Evolutionary conservation across 768 basidiomycete species (phyloP).

Genomic region (Polyporus arcularius): DNA sequence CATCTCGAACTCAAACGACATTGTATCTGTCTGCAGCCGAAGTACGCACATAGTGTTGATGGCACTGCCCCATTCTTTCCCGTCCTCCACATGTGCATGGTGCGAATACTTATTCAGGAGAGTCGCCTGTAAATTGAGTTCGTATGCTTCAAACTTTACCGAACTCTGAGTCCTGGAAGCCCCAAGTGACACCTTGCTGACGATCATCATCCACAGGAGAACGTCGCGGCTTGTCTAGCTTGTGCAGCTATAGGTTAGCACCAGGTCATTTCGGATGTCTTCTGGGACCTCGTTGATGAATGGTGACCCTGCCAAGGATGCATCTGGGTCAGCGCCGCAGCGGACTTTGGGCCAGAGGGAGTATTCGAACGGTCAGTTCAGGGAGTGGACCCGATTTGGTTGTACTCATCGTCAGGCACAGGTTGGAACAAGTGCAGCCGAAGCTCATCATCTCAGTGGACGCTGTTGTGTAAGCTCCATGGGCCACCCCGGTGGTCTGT

Average conservation of each 20-base stretch:
- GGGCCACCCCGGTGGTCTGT: background rate
- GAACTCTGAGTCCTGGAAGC: background rate
- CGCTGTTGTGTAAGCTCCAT: constrained; percentile 57
- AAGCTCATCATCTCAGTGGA: constrained; percentile 74
- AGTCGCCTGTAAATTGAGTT: background rate
- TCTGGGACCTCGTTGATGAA: background rate
- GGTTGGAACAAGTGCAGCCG: constrained; percentile 79
- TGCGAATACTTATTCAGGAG: background rate
- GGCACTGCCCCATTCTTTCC: too few relatives aligned
- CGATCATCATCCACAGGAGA: constrained; percentile 47
- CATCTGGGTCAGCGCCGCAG: constrained; percentile 84
- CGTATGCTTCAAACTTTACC: background rate
- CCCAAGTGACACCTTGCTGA: background rate
- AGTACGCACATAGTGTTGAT: too few relatives aligned
- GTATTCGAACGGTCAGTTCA: constrained; percentile 64
- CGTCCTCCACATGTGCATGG: too few relatives aligned
- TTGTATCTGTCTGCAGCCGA: too few relatives aligned
- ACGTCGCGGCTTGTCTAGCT: constrained; percentile 66
- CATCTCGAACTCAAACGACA: too few relatives aligned
- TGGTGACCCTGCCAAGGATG: constrained; percentile 38
- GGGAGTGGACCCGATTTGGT: background rate
- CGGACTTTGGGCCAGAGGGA: constrained; percentile 81
- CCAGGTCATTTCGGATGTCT: background rate
- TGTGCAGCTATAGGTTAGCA: constrained; percentile 58
- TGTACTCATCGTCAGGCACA: constrained; percentile 25